Percentiles rank a stretch among this genome's conserved stretches.
Conservation (phyloP, 2,329 filamentous ascomycete species). For the Hypoxylon sp. region DNA sequence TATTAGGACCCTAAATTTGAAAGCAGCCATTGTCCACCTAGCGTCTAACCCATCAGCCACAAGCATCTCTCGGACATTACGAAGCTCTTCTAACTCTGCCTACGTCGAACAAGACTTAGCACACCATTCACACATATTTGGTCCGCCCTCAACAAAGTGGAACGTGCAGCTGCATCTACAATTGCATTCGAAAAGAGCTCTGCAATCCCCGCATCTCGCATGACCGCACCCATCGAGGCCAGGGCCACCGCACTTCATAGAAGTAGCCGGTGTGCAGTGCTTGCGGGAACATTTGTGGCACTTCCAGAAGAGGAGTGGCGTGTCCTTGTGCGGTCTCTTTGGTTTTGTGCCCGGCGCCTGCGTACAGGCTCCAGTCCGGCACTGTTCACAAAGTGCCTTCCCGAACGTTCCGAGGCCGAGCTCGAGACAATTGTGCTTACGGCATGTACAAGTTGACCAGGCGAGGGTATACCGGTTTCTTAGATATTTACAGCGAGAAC, state of each 20-base stretch:
- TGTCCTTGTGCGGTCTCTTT: not conserved
- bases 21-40: not conserved
- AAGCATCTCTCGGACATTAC: not conserved
- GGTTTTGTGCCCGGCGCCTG: not conserved
- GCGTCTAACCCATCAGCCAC: not conserved
- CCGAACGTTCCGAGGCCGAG: conserved; percentile 24
- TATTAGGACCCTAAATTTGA: not conserved
- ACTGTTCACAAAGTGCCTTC: conserved; percentile 28
- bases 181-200: conserved; percentile 25
- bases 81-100: not conserved
- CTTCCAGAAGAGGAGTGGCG: conserved; percentile 26
- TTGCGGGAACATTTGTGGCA: conserved; percentile 32
- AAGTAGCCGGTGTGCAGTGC: conserved; percentile 12
- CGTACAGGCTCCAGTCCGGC: conserved; percentile 5
- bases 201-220: conserved; percentile 37
- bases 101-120: conserved; percentile 13
- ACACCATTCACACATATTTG: conserved; percentile 24
- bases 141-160: conserved; percentile 24
- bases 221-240: conserved; percentile 34
- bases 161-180: conserved; percentile 32
- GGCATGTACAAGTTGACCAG: conserved; percentile 41
- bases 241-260: conserved; percentile 30
- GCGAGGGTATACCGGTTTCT: conserved; percentile 26
- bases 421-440: conserved; percentile 27
- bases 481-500: conserved; percentile 38